phyloP scores from a whole-genome alignment of 305 asterid genomes.

The Solanum hybrid region DNA sequence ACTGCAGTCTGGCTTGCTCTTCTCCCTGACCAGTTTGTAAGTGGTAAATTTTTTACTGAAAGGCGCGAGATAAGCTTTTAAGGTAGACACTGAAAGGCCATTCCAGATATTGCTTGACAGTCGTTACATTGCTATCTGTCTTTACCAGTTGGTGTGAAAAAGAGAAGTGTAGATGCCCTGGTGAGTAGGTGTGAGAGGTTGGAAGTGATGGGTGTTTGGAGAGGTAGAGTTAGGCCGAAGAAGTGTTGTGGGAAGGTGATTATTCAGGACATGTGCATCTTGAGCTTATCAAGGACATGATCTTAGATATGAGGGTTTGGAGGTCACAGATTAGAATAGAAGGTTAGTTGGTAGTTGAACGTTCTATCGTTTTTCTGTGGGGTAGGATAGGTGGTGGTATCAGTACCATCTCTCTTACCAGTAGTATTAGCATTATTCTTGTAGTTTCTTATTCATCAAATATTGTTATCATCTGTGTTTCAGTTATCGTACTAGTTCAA shows the following conservation, averaged over 20 bases:
- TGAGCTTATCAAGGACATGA: background rate
- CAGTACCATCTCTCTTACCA: background rate
- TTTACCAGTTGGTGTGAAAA: background rate
- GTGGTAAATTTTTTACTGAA: constrained; percentile 72
- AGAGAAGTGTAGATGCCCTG: background rate
- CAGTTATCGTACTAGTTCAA: background rate
- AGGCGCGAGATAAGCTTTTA: constrained; percentile 73
- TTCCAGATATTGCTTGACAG: background rate
- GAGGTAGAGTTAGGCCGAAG: background rate
- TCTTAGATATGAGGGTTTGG: background rate
- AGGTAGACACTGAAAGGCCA: background rate
- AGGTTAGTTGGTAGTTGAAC: background rate
- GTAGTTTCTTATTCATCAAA: background rate
- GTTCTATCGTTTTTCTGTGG: background rate
- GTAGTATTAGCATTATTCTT: background rate
- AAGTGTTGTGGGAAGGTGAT: background rate
- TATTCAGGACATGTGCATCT: background rate
- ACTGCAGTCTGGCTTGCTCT: constrained; percentile 88
- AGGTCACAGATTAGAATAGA: background rate
- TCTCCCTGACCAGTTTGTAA: constrained; percentile 44
- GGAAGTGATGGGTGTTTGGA: background rate
- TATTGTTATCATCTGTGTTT: background rate
- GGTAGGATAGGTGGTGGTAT: background rate
- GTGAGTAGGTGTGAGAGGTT: background rate
- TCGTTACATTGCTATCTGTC: background rate